These are phyloP conservation scores for Melampsora larici-populina DNA, from an alignment of 1,284 basidiomycete species.

Conservation along the genomic window DNA sequence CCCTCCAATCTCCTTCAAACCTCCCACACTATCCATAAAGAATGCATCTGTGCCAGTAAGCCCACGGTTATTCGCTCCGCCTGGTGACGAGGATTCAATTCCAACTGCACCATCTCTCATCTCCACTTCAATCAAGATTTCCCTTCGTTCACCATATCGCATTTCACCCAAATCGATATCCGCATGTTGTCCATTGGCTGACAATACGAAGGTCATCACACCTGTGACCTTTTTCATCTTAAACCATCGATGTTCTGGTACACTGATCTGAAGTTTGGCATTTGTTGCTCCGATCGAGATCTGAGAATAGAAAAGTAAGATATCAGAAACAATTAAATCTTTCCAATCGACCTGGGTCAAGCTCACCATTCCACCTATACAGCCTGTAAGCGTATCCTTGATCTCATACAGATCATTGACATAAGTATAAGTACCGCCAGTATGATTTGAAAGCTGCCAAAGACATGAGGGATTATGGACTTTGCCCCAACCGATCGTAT, in stretches of 20 bases:
- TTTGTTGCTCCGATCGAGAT: slow-evolving; percentile 79
- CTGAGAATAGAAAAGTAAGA: not conserved
- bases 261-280: slow-evolving; percentile 87
- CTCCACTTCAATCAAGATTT: slow-evolving; percentile 90
- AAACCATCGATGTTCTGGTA: slow-evolving; percentile 75
- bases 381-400: slow-evolving; percentile 79
- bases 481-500: slow-evolving; percentile 92
- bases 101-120: slow-evolving; percentile 65
- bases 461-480: slow-evolving; percentile 95
- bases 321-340: not conserved
- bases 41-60: slow-evolving; percentile 52
- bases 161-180: slow-evolving; percentile 92
- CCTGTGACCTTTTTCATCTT: slow-evolving; percentile 85
- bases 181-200: slow-evolving; percentile 81
- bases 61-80: slow-evolving; percentile 6
- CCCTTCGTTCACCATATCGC: slow-evolving; percentile 82
- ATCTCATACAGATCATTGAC: slow-evolving; percentile 94
- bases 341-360: not conserved
- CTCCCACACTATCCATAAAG: slow-evolving; percentile 68
- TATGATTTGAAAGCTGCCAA: slow-evolving; percentile 98
- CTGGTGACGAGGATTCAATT: slow-evolving; percentile 46
- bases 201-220: slow-evolving; percentile 73
- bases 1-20: slow-evolving; percentile 44
- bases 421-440: slow-evolving; percentile 93
- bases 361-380: slow-evolving; percentile 73